Evolutionary conservation across 1,284 basidiomycete genomes (phyloP), one percentile per base, ranked within the genome.

Genomic region (Cryptococcus sp.): DNA sequence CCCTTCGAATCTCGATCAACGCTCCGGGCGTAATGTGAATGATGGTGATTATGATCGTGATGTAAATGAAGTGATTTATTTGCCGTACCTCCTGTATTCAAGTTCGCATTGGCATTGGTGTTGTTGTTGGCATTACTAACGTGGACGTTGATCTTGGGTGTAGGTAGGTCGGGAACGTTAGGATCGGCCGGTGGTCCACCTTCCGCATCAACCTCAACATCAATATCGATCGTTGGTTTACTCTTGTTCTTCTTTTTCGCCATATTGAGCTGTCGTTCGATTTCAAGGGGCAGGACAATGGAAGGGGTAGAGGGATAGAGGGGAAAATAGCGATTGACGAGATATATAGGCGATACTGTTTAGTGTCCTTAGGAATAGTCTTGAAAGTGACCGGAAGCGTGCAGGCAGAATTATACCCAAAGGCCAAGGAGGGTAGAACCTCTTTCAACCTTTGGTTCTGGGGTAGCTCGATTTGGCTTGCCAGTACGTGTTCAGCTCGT

Each of bases 1-100:
- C 52, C 45, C 24, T 48, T 46, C 13, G 49, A 49, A 9, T 45
- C 50, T 13, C 46, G 49, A 48, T 54, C 46, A 34, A 57, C 50
- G n/a, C 46, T 52, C n/a, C 56, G 28, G 4, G 53, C 56, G 39
- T 57, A 57, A 48, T 57, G 56, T n/a, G 56, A 57, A 42, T 57
- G 56, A 48, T 57, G 56, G 39, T 57, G 56, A 39, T 57, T 52
- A 31, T 57, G 56, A 19, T 54, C 56, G 45, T 57, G 56, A 23
- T 57, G 52, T 44, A 54, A 53, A 36, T 55, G 48, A 42, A 54
- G 53, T 23, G 46, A 47, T 11, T 34, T 32, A 19, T 41, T 41
- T 41, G 39, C 14, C 7, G 9, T 34, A 9, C 32, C 32, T 9
- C 18, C 19, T 9, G 39, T 9, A 19, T 21, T 41, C 14, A 41